Percentiles rank a stretch among this genome's conserved stretches.
Conservation (phyloP, 2,329 filamentous ascomycete species). For the Boeremia lycopersici region DNA sequence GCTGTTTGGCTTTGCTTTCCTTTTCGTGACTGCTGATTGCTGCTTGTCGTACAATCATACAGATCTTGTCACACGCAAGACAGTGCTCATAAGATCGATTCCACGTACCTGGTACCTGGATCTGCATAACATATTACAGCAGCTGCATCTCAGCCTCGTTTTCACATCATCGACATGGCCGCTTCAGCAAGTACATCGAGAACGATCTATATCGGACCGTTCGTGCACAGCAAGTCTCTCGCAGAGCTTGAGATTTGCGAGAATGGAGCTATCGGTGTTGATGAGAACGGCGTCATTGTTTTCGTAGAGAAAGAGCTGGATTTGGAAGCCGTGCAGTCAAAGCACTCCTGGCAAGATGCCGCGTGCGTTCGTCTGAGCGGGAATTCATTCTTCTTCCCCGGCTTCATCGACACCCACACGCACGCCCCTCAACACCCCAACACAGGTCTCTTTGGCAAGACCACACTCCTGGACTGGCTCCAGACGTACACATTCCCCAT, state of each 20-base stretch:
- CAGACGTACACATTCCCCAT: conserved; percentile 94
- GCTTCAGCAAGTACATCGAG: conserved; percentile 35
- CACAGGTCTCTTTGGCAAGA: conserved; percentile 88
- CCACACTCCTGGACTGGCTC: conserved; percentile 91
- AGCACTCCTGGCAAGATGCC: conserved; percentile 49
- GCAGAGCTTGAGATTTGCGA: conserved; percentile 57
- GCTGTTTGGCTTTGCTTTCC: conserved; percentile 8
- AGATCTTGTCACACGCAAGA: conserved; percentile 1
- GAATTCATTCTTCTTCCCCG: conserved; percentile 80
- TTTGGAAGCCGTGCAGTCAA: conserved; percentile 26
- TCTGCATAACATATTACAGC: neutral
- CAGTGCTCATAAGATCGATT: neutral
- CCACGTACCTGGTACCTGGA: conserved; percentile 5
- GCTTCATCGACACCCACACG: conserved; percentile 91
- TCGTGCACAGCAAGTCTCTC: conserved; percentile 62
- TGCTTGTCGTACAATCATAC: neutral
- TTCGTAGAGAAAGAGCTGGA: conserved; percentile 50
- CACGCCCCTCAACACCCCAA: conserved; percentile 97
- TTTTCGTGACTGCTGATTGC: conserved; percentile 2
- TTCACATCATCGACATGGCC: conserved; percentile 29
- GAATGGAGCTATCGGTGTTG: conserved; percentile 57
- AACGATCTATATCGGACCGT: conserved; percentile 64
- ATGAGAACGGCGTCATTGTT: conserved; percentile 59
- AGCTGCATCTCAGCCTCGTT: neutral
- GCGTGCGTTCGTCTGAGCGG: conserved; percentile 48